These are phyloP conservation scores for Lathyrus sativus DNA, from an alignment of 306 rosid genomes.

Conservation along the genomic window DNA sequence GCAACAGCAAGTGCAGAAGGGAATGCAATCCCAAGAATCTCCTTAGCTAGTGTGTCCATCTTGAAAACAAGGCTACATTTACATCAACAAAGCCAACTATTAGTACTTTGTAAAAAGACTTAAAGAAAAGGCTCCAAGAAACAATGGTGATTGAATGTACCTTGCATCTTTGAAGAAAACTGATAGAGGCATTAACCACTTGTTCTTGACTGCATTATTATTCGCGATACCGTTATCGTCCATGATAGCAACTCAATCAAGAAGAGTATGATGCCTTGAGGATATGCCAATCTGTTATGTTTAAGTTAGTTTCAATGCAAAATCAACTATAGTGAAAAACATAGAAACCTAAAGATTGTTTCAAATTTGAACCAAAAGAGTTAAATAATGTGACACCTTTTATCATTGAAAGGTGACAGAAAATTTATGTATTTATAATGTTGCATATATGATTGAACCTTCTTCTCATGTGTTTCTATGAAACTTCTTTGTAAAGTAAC, in stretches of 20 bases:
- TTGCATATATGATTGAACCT: conserved; percentile 23
- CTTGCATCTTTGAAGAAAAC: conserved; percentile 93
- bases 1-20: conserved; percentile 97
- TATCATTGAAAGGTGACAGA: conserved; percentile 7
- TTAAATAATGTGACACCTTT: neutral
- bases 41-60: conserved; percentile 71
- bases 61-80: conserved; percentile 66
- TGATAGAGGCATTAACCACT: conserved; percentile 63
- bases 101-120: neutral
- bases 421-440: conserved; percentile 12
- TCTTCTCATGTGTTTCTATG: conserved; percentile 27
- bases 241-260: conserved; percentile 42
- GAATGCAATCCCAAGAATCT: conserved; percentile 80
- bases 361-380: neutral
- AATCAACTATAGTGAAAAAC: neutral
- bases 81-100: conserved; percentile 29
- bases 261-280: conserved; percentile 11
- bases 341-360: neutral
- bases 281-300: conserved; percentile 34
- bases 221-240: conserved; percentile 45
- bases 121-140: too few species aligned
- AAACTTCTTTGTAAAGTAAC: conserved; percentile 14
- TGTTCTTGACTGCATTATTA: conserved; percentile 40
- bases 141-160: conserved; percentile 38
- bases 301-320: neutral